Evolutionary conservation across 176 grass and related monocot genomes (phyloP).

Genomic region (Oryza longistaminata): DNA sequence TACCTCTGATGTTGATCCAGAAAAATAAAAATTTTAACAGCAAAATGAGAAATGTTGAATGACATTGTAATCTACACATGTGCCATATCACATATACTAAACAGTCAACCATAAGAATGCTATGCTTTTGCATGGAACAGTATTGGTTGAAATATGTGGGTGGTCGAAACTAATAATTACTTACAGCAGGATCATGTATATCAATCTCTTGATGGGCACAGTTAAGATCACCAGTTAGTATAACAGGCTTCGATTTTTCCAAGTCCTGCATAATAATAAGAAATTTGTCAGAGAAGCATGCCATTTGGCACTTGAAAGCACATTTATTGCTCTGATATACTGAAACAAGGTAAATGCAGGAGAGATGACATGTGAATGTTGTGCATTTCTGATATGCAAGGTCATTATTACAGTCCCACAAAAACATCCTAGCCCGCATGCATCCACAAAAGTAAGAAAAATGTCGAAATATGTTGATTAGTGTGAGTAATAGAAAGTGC

Average conservation of each 20-base stretch:
- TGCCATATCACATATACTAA: not conserved
- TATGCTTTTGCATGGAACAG: conserved; percentile 9
- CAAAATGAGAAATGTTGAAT: conserved; percentile 20
- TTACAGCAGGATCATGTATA: conserved; percentile 71
- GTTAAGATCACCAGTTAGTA: conserved; percentile 76
- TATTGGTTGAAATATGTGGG: conserved; percentile 3
- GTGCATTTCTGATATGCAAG: not conserved
- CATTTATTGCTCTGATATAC: no score
- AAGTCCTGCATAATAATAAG: conserved; percentile 51
- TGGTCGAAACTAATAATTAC: conserved; percentile 32
- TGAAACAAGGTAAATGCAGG: conserved; percentile 4
- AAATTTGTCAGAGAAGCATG: conserved; percentile 7
- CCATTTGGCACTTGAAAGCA: not conserved
- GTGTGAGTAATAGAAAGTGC: conserved; percentile 23
- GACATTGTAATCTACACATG: not conserved
- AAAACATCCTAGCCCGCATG: not conserved
- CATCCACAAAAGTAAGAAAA: conserved; percentile 10
- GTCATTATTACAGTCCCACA: not conserved
- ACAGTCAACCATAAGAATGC: not conserved
- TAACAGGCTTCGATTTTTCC: conserved; percentile 71
- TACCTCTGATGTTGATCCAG: not conserved
- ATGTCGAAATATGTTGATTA: conserved; percentile 7
- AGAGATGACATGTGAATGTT: conserved; percentile 19
- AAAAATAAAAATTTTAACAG: not conserved
- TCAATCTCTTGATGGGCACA: conserved; percentile 76